Evolutionary conservation across 1,139 yeast species (phyloP), one percentile per base, ranked within the genome.

Genomic region (Geotrichum phurueaensis): DNA sequence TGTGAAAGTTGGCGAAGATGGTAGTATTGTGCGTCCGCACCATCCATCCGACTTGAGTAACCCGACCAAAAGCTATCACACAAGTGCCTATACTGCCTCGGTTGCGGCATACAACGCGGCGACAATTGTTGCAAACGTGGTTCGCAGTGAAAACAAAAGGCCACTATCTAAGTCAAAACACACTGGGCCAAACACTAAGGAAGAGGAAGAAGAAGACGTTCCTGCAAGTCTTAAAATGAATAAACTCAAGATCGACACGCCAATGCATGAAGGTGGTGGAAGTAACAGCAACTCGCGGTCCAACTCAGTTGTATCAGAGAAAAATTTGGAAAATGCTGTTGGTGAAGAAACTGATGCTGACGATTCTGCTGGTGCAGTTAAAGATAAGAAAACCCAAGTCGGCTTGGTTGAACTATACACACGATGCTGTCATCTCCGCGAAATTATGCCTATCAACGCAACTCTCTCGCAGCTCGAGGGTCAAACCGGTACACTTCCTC

Each of bases 381-480:
- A n/a, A 7, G 18, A 86, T 67, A 75, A 71, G n/a, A 76, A 71
- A 39, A 74, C 70, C 45, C 31, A 52, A 78, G 89, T 58, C 7
- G 51, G 64, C 0, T 75, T 90, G 61, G 95, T 88, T 68, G 82
- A 85, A 51, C 77, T 92, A n/a, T 92, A 92, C 72, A 89, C 97
- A 0, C 78, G 97, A 66, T 91, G 97, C 72, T 92, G 97, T 69
- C 98, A 92, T 74, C 77, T 92, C 64, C 79, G 98, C 60, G 98
- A 92, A 69, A 92, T 92, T 59, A 75, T 92, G 64, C 98, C 98
- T 0, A 91, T 92, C 63, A 96, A 96, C 0, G 96, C 96, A 0
- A 90, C 96, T 0, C 73, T 90, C 67, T 87, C 86, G 68, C 98
- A 92, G 71, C 79, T 92, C 63, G 88, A 87, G 69, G 85, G 85